Conservation (phyloP, 306 rosid species). For the Ammopiptanthus mongolicus region DNA sequence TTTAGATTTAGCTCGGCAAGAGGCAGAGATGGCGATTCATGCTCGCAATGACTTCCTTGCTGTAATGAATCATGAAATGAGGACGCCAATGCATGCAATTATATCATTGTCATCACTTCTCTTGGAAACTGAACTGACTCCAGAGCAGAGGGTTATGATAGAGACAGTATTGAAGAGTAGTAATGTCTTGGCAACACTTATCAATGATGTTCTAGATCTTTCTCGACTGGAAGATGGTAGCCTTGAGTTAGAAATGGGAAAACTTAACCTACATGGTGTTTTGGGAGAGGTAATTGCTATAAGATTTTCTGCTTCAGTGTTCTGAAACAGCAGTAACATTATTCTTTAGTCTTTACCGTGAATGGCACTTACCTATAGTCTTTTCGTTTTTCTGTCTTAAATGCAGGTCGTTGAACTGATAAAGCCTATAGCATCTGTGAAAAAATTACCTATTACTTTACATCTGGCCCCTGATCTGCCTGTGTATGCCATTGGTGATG, state of each 20-base stretch:
- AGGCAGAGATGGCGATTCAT: constrained; percentile 86
- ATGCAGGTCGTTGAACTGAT: constrained; percentile 62
- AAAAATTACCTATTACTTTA: constrained; percentile 69
- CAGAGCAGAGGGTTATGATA: constrained; percentile 79
- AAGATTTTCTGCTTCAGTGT: constrained; percentile 3
- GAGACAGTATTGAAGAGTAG: constrained; percentile 83
- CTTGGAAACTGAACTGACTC: constrained; percentile 74
- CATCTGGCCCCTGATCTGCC: constrained; percentile 79
- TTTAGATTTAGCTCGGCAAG: constrained; percentile 76
- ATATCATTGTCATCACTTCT: constrained; percentile 87
- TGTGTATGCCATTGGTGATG: constrained; percentile 66
- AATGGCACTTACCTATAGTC: not conserved
- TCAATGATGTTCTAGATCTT: constrained; percentile 88
- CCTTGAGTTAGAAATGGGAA: constrained; percentile 66
- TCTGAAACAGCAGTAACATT: constrained; percentile 2
- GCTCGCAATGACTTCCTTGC: constrained; percentile 92
- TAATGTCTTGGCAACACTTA: constrained; percentile 71
- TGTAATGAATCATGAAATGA: constrained; percentile 97
- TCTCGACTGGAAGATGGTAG: constrained; percentile 96
- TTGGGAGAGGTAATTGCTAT: constrained; percentile 57
- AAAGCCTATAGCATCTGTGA: constrained; percentile 79
- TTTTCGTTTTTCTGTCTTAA: not conserved
- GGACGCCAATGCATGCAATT: constrained; percentile 92
- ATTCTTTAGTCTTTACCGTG: not conserved
- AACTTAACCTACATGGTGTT: constrained; percentile 68